A percentile compares a stretch with the other conserved stretches of the same genome.
Conservation (phyloP, 2,329 filamentous ascomycete species). For the Hypomyces rosellus region DNA sequence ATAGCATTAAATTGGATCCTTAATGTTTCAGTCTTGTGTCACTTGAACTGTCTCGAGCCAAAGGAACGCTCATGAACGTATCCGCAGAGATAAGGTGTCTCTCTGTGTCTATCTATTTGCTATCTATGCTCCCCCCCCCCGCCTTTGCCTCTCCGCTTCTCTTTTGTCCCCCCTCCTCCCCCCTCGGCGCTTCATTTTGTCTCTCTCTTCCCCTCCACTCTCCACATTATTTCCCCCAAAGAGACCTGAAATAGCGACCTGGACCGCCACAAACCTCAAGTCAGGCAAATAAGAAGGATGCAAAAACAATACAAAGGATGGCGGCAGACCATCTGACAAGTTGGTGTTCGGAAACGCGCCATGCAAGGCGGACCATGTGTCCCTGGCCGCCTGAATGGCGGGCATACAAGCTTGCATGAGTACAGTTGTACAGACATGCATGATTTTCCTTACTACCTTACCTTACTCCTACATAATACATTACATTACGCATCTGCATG, state of each 20-base stretch:
- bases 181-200: not conserved
- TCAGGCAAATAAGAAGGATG: not conserved
- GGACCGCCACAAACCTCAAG: not conserved
- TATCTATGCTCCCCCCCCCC: not conserved
- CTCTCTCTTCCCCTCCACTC: not conserved
- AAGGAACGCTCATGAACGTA: not conserved
- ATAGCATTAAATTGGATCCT: too few species aligned
- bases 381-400: conserved; percentile 16
- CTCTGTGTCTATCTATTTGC: not conserved
- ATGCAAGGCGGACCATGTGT: conserved; percentile 13
- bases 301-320: too few species aligned
- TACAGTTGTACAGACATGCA: conserved; percentile 1
- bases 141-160: not conserved
- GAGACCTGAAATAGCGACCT: too few species aligned
- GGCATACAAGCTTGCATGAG: not conserved
- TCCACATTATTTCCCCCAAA: not conserved
- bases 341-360: not conserved
- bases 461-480: not conserved
- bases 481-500: conserved; percentile 11
- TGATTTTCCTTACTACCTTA: not conserved
- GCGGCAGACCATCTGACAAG: conserved; percentile 10
- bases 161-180: not conserved
- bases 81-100: not conserved
- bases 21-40: too few species aligned
- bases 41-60: too few species aligned